Conservation (phyloP, 2,329 filamentous ascomycete species). For the Cyclaneusma minus region DNA sequence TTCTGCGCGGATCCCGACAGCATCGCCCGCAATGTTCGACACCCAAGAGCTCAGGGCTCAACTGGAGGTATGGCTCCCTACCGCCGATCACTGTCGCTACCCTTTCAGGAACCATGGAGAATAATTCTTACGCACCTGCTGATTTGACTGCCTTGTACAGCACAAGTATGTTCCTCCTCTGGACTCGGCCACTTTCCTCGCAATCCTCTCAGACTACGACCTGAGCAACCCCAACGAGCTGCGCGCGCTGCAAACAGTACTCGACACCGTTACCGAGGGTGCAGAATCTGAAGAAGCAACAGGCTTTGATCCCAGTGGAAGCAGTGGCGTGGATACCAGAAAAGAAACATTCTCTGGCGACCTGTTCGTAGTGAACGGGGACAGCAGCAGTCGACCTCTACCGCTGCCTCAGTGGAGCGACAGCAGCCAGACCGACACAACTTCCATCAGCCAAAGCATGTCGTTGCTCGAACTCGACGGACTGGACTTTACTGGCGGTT, state of each 20-base stretch:
- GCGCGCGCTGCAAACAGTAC: constrained; percentile 35
- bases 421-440: constrained; percentile 14
- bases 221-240: constrained; percentile 36
- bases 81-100: constrained; percentile 1
- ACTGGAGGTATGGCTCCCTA: too few relatives aligned
- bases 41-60: too few relatives aligned
- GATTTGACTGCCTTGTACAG: constrained; percentile 22
- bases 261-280: constrained; percentile 49
- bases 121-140: background rate
- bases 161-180: constrained; percentile 58
- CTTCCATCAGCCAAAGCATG: constrained; percentile 13
- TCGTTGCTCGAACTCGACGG: constrained; percentile 12
- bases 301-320: constrained; percentile 66
- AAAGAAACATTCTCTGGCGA: constrained; percentile 12
- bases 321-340: constrained; percentile 28
- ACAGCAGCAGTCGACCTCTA: constrained; percentile 2
- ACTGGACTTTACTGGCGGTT: constrained; percentile 8
- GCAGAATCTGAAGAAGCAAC: constrained; percentile 54
- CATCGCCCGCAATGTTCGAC: too few relatives aligned
- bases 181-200: constrained; percentile 62
- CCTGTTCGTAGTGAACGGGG: constrained; percentile 9
- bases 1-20: too few relatives aligned
- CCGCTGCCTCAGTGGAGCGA: background rate
- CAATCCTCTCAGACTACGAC: constrained; percentile 62
- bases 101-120: constrained; percentile 1